A percentile compares a stretch with the other conserved stretches of the same genome.
Conservation (phyloP, 192 early-diverging fungal genomes). For the Coemansia sp. region DNA sequence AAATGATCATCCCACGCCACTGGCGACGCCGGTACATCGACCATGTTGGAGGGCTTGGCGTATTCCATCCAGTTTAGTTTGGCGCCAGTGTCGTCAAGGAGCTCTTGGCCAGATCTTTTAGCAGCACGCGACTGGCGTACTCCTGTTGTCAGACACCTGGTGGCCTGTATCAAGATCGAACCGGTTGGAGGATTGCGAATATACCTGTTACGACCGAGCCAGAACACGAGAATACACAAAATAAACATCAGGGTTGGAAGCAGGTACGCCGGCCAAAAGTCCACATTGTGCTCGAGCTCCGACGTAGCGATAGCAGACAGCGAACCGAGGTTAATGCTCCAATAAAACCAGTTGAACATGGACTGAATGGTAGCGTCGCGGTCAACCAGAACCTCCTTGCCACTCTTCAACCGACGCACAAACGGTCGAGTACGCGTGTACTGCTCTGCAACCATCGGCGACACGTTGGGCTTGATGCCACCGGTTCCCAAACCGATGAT, state of each 20-base stretch:
- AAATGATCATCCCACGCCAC: slow-evolving; percentile 30
- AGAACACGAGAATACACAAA: slow-evolving; percentile 55
- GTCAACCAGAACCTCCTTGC: slow-evolving; percentile 62
- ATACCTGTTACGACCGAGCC: slow-evolving; percentile 51
- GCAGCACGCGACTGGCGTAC: slow-evolving; percentile 39
- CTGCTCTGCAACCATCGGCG: slow-evolving; percentile 77
- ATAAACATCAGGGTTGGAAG: slow-evolving; percentile 58
- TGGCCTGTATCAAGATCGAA: slow-evolving; percentile 42
- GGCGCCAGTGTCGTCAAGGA: slow-evolving; percentile 10
- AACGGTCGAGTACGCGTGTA: slow-evolving; percentile 48
- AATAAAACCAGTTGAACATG: slow-evolving; percentile 82
- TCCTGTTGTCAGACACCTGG: slow-evolving; percentile 1
- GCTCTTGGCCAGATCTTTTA: slow-evolving; percentile 3
- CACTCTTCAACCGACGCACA: slow-evolving; percentile 58
- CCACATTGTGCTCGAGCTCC: slow-evolving; percentile 54
- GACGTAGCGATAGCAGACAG: slow-evolving; percentile 57
- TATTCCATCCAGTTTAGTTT: slow-evolving; percentile 30
- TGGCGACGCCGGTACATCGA: neutral
- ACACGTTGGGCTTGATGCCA: slow-evolving; percentile 79
- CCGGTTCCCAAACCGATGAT: slow-evolving; percentile 74
- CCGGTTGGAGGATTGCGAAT: slow-evolving; percentile 55
- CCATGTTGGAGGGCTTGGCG: slow-evolving; percentile 33
- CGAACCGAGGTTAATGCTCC: slow-evolving; percentile 63
- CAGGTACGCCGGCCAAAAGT: slow-evolving; percentile 59
- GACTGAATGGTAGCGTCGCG: slow-evolving; percentile 66